Percentiles rank a stretch among this genome's conserved stretches.
These are phyloP conservation scores for Hygrophila difformis DNA, from an alignment of 257 asterid species.

Conservation along the genomic window DNA sequence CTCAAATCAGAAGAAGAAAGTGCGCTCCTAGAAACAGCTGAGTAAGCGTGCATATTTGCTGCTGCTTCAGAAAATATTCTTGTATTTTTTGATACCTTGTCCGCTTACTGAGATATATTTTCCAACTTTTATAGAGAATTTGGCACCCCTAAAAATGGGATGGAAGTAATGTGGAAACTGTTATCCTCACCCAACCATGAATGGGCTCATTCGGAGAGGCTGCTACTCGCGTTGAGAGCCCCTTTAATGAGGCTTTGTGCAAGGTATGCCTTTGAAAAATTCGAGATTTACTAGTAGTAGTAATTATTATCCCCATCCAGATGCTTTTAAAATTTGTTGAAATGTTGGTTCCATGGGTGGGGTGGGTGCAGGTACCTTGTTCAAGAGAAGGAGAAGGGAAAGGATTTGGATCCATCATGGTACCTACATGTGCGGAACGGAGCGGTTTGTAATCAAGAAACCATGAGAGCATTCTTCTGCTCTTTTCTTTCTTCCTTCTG, in stretches of 20 bases:
- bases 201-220: too few relatives aligned
- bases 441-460: slow-evolving; percentile 86
- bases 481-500: too few relatives aligned
- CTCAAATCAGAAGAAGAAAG: slow-evolving; percentile 73
- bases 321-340: slow-evolving; percentile 12
- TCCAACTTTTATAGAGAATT: slow-evolving; percentile 37
- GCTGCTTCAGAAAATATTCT: too few relatives aligned
- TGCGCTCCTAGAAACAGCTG: slow-evolving; percentile 50
- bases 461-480: too few relatives aligned
- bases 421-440: slow-evolving; percentile 96
- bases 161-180: too few relatives aligned
- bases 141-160: too few relatives aligned
- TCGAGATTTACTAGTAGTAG: too few relatives aligned
- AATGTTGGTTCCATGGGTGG: too few relatives aligned
- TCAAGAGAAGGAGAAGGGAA: slow-evolving; percentile 85
- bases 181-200: too few relatives aligned
- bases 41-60: slow-evolving; percentile 33
- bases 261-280: slow-evolving; percentile 33
- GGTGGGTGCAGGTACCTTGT: slow-evolving; percentile 71
- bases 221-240: slow-evolving; percentile 19
- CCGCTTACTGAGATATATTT: slow-evolving; percentile 15
- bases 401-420: slow-evolving; percentile 88
- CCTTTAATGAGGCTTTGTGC: slow-evolving; percentile 90
- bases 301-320: too few relatives aligned
- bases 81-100: background rate